phyloP scores from a whole-genome alignment of 2,329 filamentous ascomycete species.

The Colletotrichum sp. region DNA sequence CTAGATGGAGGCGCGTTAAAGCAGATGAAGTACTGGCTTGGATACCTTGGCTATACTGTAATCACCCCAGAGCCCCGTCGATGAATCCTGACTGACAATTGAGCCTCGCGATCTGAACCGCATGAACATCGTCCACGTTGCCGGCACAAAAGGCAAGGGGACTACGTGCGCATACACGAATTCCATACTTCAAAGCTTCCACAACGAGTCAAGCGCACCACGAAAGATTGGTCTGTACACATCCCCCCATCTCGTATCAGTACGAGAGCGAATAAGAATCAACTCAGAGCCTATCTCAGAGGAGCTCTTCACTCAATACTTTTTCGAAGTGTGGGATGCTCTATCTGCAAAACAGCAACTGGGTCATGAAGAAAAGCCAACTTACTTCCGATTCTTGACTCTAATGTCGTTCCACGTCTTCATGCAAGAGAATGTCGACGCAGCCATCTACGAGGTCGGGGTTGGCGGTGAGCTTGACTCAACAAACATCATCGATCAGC shows the following conservation, averaged over 20 bases:
- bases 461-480: background rate
- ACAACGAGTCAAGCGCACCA: accelerated
- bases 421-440: background rate
- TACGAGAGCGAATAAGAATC: background rate
- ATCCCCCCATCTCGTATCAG: background rate
- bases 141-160: background rate
- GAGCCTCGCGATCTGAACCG: background rate
- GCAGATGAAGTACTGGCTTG: background rate
- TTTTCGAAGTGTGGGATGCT: background rate
- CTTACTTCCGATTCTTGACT: background rate
- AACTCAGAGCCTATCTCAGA: background rate
- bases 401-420: background rate
- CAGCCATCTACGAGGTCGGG: background rate
- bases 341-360: background rate
- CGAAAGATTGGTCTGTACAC: background rate
- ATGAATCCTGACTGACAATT: background rate
- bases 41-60: background rate
- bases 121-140: background rate
- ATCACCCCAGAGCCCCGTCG: too few relatives aligned
- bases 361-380: background rate
- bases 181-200: background rate
- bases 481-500: background rate
- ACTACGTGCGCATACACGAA: background rate
- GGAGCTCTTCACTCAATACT: background rate
- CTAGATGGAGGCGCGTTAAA: background rate